Evolutionary conservation across 2,329 filamentous ascomycete species (phyloP), one percentile per base, ranked within the genome.

Genomic region (Parafenestella ontariensis): DNA sequence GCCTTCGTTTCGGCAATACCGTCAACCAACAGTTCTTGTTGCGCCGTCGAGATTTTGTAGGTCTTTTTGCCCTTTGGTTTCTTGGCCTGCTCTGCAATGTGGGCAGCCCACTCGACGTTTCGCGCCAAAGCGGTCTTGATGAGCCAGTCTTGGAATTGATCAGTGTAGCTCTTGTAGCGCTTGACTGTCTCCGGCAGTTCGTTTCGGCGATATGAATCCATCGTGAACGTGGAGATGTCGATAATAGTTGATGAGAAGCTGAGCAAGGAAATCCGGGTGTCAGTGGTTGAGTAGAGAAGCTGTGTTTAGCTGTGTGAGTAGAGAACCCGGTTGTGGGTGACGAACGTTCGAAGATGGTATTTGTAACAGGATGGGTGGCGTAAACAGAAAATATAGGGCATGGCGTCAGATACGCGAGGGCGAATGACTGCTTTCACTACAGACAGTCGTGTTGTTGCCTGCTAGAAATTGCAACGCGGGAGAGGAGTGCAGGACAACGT

Each of bases 151-250:
- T 62, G 49, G 36, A 67, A 67, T 2, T 55, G 29, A 11, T 53
- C 34, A 23, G 56, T 62, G 43, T 54, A 57, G 5, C 43, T 28
- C 39, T 65, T 64, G 53, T 61, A 64, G 26, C 51, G 47, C 34
- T 55, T 58, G 47, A 64, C 62, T 1, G 58, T 61, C 23, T 64
- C 48, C 4, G 58, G 58, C 20, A 67, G 45, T 37, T 65, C 60
- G 26, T 64, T 49, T 6, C 46, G 36, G 28, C 43, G 34, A 41
- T 65, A 67, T 26, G 42, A 53, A 26, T 65, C 53, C 62, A 66
- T 65, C n/a, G n/a, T n/a, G n/a, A n/a, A n/a, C n/a, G n/a, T n/a
- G n/a, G n/a, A n/a, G n/a, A n/a, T n/a, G n/a, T n/a, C n/a, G n/a
- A n/a, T n/a, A n/a, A n/a, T n/a, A n/a, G n/a, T n/a, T n/a, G n/a